A percentile compares a stretch with the other conserved stretches of the same genome.
These are phyloP conservation scores for Colletotrichum sp. DNA, from an alignment of 2,329 filamentous ascomycete species.

Conservation along the genomic window DNA sequence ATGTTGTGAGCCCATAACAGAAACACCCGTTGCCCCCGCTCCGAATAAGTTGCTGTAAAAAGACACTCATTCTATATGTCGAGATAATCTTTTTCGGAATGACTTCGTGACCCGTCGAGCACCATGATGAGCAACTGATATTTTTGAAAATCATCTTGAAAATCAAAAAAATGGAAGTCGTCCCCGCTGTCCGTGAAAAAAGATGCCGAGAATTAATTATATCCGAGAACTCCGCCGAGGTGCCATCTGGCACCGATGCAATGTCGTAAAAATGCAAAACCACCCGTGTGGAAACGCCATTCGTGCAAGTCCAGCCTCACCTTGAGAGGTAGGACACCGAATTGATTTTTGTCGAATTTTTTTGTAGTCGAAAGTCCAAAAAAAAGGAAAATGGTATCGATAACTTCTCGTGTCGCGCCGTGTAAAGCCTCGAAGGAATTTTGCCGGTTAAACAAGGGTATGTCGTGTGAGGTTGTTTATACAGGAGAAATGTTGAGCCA, in stretches of 20 bases:
- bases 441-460: conserved; percentile 39
- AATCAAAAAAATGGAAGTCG: conserved; percentile 32
- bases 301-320: conserved; percentile 46
- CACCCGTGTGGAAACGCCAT: conserved; percentile 44
- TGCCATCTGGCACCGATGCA: conserved; percentile 53
- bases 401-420: conserved; percentile 46
- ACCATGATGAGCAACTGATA: conserved; percentile 34
- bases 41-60: conserved; percentile 26
- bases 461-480: conserved; percentile 57
- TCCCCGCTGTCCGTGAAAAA: conserved; percentile 38
- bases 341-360: conserved; percentile 19
- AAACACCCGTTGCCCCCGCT: conserved; percentile 38
- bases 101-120: conserved; percentile 22
- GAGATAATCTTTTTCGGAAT: conserved; percentile 46
- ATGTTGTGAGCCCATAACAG: conserved; percentile 40
- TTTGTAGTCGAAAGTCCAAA: conserved; percentile 21
- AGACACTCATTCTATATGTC: conserved; percentile 57
- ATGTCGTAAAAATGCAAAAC: conserved; percentile 50
- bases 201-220: conserved; percentile 27
- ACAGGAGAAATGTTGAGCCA: conserved; percentile 38
- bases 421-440: conserved; percentile 26
- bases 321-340: conserved; percentile 31
- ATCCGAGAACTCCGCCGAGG: conserved; percentile 48
- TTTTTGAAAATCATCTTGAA: conserved; percentile 46
- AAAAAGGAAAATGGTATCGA: conserved; percentile 49